These are phyloP conservation scores for Ananas comosus DNA, from an alignment of 176 grass and related monocot genomes.

Conservation along the genomic window DNA sequence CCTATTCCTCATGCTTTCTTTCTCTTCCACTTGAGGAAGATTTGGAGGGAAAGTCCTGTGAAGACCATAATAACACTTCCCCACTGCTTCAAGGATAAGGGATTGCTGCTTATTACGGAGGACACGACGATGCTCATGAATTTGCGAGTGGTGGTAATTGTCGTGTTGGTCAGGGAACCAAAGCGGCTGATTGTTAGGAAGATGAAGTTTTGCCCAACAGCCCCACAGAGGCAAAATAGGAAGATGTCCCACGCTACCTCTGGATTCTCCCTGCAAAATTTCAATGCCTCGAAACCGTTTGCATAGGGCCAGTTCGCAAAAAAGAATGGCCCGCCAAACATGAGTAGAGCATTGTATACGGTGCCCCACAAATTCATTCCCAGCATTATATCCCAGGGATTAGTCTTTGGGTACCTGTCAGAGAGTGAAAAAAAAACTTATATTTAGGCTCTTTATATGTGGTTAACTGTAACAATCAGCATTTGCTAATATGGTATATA, in stretches of 20 bases:
- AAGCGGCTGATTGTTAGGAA: constrained; percentile 95
- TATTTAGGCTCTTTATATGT: neutral
- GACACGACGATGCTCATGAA: constrained; percentile 53
- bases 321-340: constrained; percentile 55
- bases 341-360: constrained; percentile 76
- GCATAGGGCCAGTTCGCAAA: constrained; percentile 8
- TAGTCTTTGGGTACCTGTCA: constrained; percentile 78
- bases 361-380: constrained; percentile 98
- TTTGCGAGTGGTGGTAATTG: constrained; percentile 90
- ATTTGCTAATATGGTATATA: too few relatives aligned
- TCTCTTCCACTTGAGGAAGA: constrained; percentile 21
- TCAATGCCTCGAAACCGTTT: constrained; percentile 21
- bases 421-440: constrained; percentile 1
- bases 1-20: constrained; percentile 7
- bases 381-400: constrained; percentile 96
- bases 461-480: too few relatives aligned
- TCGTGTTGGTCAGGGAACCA: constrained; percentile 92
- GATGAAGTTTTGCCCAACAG: constrained; percentile 53
- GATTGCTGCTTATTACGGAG: constrained; percentile 75
- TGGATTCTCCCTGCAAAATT: constrained; percentile 22
- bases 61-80: constrained; percentile 20
- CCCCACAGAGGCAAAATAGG: constrained; percentile 22
- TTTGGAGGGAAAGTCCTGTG: constrained; percentile 20
- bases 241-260: constrained; percentile 32
- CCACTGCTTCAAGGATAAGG: constrained; percentile 32